A percentile compares a stretch with the other conserved stretches of the same genome.
phyloP scores from a whole-genome alignment of 805 yeast genomes.

The Cyberlindnera euphorbiiphila region DNA sequence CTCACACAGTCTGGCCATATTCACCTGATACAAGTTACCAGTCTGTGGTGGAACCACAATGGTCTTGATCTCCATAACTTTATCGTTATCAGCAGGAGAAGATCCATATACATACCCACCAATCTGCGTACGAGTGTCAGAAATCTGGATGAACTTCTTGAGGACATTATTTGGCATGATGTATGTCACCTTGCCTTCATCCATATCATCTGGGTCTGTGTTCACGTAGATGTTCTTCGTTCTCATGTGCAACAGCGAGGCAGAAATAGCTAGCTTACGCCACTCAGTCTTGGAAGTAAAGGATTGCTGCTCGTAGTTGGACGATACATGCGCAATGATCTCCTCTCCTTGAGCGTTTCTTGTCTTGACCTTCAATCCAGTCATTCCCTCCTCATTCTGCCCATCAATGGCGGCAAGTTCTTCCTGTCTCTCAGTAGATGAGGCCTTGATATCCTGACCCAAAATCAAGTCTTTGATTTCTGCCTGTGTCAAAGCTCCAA shows the following conservation, averaged over 20 bases:
- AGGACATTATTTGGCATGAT: conserved; percentile 81
- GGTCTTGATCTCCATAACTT: conserved; percentile 72
- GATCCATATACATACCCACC: conserved; percentile 79
- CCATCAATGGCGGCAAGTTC: conserved; percentile 74
- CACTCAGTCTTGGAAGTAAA: conserved; percentile 87
- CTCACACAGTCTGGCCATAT: conserved; percentile 31
- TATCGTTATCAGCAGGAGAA: conserved; percentile 68
- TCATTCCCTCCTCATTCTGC: conserved; percentile 37
- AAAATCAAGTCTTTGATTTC: conserved; percentile 91
- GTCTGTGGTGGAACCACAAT: conserved; percentile 85
- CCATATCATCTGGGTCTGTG: conserved; percentile 52
- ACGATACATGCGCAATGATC: conserved; percentile 89
- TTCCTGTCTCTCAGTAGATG: conserved; percentile 83
- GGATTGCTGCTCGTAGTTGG: conserved; percentile 78
- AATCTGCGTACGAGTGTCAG: conserved; percentile 78
- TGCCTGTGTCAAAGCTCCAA: conserved; percentile 83
- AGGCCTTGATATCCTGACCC: conserved; percentile 91
- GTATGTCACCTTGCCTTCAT: conserved; percentile 55
- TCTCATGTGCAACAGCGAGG: conserved; percentile 68
- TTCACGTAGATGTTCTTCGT: conserved; percentile 71
- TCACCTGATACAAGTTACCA: conserved; percentile 61
- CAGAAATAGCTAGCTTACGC: conserved; percentile 82
- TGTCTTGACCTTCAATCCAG: conserved; percentile 70
- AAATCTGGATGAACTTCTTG: conserved; percentile 69
- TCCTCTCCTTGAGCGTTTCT: conserved; percentile 95